These are phyloP conservation scores for Colletotrichum nymphaeae DNA, from an alignment of 2,329 filamentous ascomycete species.

Conservation along the genomic window DNA sequence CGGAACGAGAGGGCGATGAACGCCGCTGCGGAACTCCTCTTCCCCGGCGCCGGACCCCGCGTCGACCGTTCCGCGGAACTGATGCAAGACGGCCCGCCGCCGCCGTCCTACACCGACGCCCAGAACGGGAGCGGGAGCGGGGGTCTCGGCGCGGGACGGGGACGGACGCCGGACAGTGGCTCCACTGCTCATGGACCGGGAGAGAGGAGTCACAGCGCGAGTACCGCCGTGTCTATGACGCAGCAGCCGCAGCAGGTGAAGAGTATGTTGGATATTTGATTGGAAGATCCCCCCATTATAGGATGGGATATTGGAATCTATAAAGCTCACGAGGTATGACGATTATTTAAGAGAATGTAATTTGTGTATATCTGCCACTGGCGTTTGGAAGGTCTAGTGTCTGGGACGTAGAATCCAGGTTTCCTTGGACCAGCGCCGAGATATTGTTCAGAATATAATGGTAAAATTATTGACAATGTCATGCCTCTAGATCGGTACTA, in stretches of 20 bases:
- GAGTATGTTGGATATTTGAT: slow-evolving; percentile 69
- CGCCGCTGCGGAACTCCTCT: slow-evolving; percentile 58
- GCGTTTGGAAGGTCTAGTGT: not conserved
- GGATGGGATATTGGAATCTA: not conserved
- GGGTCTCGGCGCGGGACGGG: not conserved
- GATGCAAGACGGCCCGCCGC: slow-evolving; percentile 55
- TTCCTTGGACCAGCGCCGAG: too few relatives aligned
- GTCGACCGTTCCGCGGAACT: slow-evolving; percentile 52
- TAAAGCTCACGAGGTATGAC: slow-evolving; percentile 24
- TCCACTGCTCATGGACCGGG: slow-evolving; percentile 38
- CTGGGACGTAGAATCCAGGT: not conserved
- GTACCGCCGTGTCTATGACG: slow-evolving; percentile 58
- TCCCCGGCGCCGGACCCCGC: slow-evolving; percentile 54
- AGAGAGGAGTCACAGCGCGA: slow-evolving; percentile 57
- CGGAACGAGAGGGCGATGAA: slow-evolving; percentile 57
- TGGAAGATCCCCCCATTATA: not conserved
- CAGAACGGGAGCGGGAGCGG: not conserved
- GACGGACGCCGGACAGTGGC: not conserved
- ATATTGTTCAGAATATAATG: slow-evolving; percentile 1
- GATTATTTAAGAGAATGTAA: not conserved
- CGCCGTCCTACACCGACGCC: slow-evolving; percentile 51
- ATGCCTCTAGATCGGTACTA: not conserved
- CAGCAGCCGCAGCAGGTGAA: slow-evolving; percentile 64
- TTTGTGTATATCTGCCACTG: not conserved
- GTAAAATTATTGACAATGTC: not conserved